Evolutionary conservation across 495 filamentous ascomycete genomes (phyloP), one percentile per base, ranked within the genome.

Genomic region (Umbilicaria muhlenbergii): DNA sequence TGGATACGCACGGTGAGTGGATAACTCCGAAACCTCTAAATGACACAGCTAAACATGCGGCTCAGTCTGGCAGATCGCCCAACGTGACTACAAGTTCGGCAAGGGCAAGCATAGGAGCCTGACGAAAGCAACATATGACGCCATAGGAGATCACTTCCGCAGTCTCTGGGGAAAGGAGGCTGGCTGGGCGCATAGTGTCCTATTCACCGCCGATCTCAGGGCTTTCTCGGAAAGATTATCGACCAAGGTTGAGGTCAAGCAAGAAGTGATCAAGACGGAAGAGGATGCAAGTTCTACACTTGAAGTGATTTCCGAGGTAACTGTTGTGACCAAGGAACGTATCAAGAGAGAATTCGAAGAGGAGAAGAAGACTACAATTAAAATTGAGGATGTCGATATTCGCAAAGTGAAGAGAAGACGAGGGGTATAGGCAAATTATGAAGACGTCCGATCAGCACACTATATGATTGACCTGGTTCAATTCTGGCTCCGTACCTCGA

Each of bases 121-220:
- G 44, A 93, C 78, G 13, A 89, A 89, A 54, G 73, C 73, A 19
- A 91, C 84, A 41, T 95, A 96, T 56, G 78, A 87, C 52, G 83
- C 87, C 7, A 74, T 99, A 35, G 92, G 81, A 3, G 80, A 93
- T 47, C 79, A 91, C 53, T 96, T 96, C 59, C 74, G 91, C 28
- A 74, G 73, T 40, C 71, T 96, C 5, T 96, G 92, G 92, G 91
- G 91, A 0, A 75, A 80, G 31, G 83, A 96, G 51, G 91, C 91
- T 10, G 91, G 91, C 1, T 99, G 92, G 92, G 92, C 91, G 1
- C 91, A 99, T 60, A 89, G 80, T 34, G 92, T 98, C 14, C 70
- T 99, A 5, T 99, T 99, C 58, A 91, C 91, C 0, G 92, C 91
- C 3, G 87, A 99, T 58, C 61, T 99, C 38, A 81, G 77, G 56